These are phyloP conservation scores for Pichia sporocuriosa DNA, from an alignment of 805 yeast genomes.

Conservation along the genomic window DNA sequence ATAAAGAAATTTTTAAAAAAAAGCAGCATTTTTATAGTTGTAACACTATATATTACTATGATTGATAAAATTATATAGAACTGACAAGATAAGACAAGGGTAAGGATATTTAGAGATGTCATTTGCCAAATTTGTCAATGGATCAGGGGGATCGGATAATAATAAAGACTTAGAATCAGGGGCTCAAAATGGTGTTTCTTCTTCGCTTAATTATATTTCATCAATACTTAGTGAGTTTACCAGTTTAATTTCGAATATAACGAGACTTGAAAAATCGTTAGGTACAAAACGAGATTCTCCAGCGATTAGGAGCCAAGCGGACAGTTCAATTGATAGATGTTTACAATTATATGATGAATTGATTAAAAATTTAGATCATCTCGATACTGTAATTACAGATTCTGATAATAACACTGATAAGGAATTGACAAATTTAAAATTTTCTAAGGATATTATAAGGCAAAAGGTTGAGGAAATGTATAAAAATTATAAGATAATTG, in stretches of 20 bases:
- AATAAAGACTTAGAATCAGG: conserved; percentile 3
- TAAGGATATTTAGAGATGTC: neutral
- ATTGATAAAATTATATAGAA: no score
- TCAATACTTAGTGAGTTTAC: neutral
- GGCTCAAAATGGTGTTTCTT: neutral
- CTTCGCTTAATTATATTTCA: conserved; percentile 4
- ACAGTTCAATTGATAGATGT: conserved; percentile 18
- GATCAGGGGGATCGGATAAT: neutral
- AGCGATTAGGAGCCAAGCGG: conserved; percentile 30
- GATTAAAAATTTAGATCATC: conserved; percentile 10
- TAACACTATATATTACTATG: no score
- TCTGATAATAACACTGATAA: neutral
- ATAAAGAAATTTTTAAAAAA: no score
- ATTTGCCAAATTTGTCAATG: conserved; percentile 3
- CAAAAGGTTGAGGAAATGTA: conserved; percentile 51
- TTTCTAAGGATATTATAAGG: conserved; percentile 45
- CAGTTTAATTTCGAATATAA: neutral
- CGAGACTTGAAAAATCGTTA: conserved; percentile 17
- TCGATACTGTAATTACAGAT: conserved; percentile 7
- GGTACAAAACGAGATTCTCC: conserved; percentile 48
- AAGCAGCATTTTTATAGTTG: no score
- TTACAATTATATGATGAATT: conserved; percentile 15
- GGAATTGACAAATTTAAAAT: conserved; percentile 18
- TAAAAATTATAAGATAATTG: conserved; percentile 35
- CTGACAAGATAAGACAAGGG: no score